These are phyloP conservation scores for Fusarium mundagurra DNA, from an alignment of 2,329 filamentous ascomycete genomes.

Conservation along the genomic window DNA sequence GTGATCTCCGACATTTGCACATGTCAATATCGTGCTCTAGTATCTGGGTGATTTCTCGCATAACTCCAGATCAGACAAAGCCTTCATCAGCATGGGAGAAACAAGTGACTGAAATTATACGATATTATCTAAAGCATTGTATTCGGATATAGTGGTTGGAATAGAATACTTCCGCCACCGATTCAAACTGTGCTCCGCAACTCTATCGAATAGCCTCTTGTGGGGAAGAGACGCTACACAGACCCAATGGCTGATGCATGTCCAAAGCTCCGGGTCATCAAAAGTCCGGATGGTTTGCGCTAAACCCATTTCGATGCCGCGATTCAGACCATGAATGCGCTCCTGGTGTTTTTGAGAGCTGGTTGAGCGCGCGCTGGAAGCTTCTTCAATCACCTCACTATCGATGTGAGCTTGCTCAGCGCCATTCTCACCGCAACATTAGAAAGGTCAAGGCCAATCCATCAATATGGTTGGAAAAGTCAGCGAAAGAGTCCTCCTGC, in stretches of 20 bases:
- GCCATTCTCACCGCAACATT: constrained; percentile 13
- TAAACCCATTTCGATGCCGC: constrained; percentile 31
- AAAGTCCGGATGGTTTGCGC: constrained; percentile 6
- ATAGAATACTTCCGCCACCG: background rate
- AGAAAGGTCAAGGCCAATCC: constrained; percentile 18
- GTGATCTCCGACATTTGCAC: background rate
- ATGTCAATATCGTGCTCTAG: background rate
- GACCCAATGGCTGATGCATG: background rate
- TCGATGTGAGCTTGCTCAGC: constrained; percentile 38
- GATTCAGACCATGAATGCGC: constrained; percentile 36
- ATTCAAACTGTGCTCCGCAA: background rate
- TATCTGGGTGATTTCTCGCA: background rate
- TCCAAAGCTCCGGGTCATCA: constrained; percentile 24
- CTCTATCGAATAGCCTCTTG: background rate
- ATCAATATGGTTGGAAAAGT: constrained; percentile 70
- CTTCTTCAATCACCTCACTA: constrained; percentile 25
- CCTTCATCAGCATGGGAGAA: background rate
- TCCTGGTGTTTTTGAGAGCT: constrained; percentile 41
- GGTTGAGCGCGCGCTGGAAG: constrained; percentile 30
- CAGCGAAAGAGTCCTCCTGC: constrained; percentile 70
- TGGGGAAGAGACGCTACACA: background rate
- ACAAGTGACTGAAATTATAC: background rate
- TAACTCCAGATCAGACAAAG: background rate
- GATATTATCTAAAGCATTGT: background rate
- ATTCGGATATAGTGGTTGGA: background rate